Evolutionary conservation across 73 alveolate species (phyloP).

Genomic region (Symbiodinium natans): DNA sequence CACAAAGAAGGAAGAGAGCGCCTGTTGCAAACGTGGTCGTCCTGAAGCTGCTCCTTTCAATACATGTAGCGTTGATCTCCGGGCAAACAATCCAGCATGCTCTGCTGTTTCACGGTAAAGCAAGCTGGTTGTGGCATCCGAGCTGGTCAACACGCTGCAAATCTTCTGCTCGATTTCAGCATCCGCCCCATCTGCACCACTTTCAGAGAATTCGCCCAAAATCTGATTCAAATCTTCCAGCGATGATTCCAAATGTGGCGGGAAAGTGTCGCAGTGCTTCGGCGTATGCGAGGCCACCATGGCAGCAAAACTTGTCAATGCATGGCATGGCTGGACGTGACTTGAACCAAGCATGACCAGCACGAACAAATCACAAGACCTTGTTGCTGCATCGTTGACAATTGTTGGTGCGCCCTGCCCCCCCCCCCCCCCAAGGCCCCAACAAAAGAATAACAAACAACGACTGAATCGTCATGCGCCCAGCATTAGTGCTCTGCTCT

Average conservation of each 20-base stretch:
- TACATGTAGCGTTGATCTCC: neutral
- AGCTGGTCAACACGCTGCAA: neutral
- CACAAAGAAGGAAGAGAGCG: neutral
- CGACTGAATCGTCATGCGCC: neutral
- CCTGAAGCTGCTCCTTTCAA: conserved; percentile 1
- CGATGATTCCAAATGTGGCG: neutral
- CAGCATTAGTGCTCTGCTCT: neutral
- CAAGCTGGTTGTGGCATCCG: neutral
- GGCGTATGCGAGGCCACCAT: neutral
- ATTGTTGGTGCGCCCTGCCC: conserved; percentile 64
- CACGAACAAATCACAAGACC: too few relatives aligned
- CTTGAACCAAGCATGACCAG: neutral
- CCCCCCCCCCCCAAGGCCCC: conserved; percentile 47
- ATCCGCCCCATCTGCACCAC: neutral
- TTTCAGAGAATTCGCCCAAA: neutral
- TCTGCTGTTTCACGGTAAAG: conserved; percentile 13
- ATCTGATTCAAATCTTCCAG: neutral
- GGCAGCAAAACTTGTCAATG: neutral
- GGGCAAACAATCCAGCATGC: conserved; percentile 64
- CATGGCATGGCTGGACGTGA: neutral
- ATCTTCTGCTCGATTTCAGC: neutral
- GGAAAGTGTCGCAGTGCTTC: too few relatives aligned
- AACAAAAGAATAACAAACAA: too few relatives aligned
- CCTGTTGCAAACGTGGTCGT: neutral
- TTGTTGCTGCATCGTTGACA: too few relatives aligned